These are phyloP conservation scores for Scleroderma citrinum DNA, from an alignment of 768 basidiomycete genomes.

Conservation along the genomic window DNA sequence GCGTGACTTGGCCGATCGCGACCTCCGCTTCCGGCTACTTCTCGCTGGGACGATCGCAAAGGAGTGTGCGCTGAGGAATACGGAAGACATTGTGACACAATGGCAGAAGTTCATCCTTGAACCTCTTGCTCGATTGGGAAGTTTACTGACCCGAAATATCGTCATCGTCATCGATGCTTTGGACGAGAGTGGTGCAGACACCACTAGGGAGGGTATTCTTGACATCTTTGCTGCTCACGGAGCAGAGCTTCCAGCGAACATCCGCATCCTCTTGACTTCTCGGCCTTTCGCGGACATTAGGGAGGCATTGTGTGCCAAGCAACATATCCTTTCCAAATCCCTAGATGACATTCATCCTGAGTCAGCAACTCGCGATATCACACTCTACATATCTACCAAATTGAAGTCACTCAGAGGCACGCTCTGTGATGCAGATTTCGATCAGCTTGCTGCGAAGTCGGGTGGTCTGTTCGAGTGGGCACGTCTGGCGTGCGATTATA, in stretches of 20 bases:
- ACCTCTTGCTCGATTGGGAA: slow-evolving; percentile 5
- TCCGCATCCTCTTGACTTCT: slow-evolving; percentile 30
- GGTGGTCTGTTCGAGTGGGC: slow-evolving; percentile 21
- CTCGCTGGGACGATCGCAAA: neutral
- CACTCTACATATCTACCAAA: neutral
- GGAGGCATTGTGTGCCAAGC: neutral
- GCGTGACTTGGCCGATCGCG: neutral
- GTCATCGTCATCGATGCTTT: slow-evolving; percentile 23
- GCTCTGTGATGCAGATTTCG: neutral
- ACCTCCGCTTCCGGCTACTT: neutral
- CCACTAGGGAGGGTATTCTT: slow-evolving; percentile 11
- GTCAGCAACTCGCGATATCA: neutral
- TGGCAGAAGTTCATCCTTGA: slow-evolving; percentile 16
- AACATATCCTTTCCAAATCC: neutral
- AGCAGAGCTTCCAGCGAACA: slow-evolving; percentile 36
- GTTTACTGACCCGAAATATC: slow-evolving; percentile 12
- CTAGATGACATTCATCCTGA: neutral
- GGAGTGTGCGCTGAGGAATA: neutral
- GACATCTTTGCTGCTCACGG: slow-evolving; percentile 32
- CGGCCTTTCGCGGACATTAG: slow-evolving; percentile 25
- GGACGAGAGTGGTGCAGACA: slow-evolving; percentile 10
- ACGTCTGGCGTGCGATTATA: slow-evolving; percentile 10
- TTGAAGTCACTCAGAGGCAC: neutral
- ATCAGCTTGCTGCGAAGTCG: slow-evolving; percentile 6
- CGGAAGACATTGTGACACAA: slow-evolving; percentile 2